These are phyloP conservation scores for Coniophora puteana DNA, from an alignment of 1,284 basidiomycete genomes.

Conservation along the genomic window DNA sequence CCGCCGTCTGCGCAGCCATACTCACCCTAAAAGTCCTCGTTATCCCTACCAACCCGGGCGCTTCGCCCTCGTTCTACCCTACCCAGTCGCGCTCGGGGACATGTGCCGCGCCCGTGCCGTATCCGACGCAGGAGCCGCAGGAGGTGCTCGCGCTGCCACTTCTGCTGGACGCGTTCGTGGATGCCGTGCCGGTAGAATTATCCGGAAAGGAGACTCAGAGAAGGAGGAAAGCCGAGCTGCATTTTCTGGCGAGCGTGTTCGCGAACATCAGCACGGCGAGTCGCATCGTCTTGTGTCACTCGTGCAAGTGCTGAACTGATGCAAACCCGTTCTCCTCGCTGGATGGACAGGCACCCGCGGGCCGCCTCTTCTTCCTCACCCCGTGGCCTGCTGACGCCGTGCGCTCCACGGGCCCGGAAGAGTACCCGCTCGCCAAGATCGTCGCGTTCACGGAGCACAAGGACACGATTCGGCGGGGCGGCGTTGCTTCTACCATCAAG, in stretches of 20 bases:
- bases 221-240: conserved; percentile 70
- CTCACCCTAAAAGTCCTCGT: conserved; percentile 68
- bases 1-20: conserved; percentile 65
- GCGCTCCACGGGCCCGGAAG: conserved; percentile 38
- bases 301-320: conserved; percentile 2
- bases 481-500: conserved; percentile 86
- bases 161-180: conserved; percentile 82
- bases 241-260: conserved; percentile 91
- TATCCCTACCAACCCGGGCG: conserved; percentile 41
- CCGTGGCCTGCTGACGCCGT: conserved; percentile 45
- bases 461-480: conserved; percentile 81
- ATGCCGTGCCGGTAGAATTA: conserved; percentile 57
- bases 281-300: conserved; percentile 1
- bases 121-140: conserved; percentile 51
- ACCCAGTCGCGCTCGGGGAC: conserved; percentile 73
- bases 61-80: conserved; percentile 54
- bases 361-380: conserved; percentile 70
- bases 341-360: conserved; percentile 58
- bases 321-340: conserved; percentile 2
- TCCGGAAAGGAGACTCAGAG: conserved; percentile 44
- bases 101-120: conserved; percentile 60
- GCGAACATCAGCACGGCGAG: conserved; percentile 83
- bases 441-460: conserved; percentile 86
- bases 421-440: conserved; percentile 82
- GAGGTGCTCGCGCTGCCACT: conserved; percentile 70